phyloP scores from a whole-genome alignment of 306 rosid genomes.

The Cotoneaster glaucophyllus region DNA sequence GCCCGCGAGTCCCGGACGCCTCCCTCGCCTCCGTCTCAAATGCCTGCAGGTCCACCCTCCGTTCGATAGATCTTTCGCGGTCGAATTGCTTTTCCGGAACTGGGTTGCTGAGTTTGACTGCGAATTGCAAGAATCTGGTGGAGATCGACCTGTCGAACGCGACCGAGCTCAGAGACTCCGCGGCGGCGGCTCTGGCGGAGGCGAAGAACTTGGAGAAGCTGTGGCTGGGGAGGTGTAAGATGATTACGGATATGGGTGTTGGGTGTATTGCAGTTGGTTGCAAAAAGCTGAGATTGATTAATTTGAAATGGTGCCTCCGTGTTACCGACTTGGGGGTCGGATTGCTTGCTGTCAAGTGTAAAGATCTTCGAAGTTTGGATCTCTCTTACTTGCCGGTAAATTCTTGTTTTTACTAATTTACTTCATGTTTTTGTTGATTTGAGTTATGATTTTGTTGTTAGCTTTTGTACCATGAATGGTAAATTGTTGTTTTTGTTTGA shows the following conservation, averaged over 20 bases:
- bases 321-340: slow-evolving; percentile 82
- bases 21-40: slow-evolving; percentile 33
- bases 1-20: slow-evolving; percentile 49
- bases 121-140: slow-evolving; percentile 42
- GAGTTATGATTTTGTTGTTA: not conserved
- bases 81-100: slow-evolving; percentile 54
- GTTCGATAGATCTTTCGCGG: slow-evolving; percentile 58
- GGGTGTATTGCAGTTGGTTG: slow-evolving; percentile 96
- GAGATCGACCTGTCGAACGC: slow-evolving; percentile 82
- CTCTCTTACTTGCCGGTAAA: slow-evolving; percentile 82
- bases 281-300: slow-evolving; percentile 51
- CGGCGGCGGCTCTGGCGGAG: slow-evolving; percentile 58
- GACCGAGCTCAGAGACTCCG: slow-evolving; percentile 62
- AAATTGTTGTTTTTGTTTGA: not conserved
- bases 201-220: slow-evolving; percentile 68
- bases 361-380: slow-evolving; percentile 59
- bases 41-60: slow-evolving; percentile 38
- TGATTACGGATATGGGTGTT: slow-evolving; percentile 79
- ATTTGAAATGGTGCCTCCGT: slow-evolving; percentile 81
- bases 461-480: not conserved
- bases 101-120: slow-evolving; percentile 44
- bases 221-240: slow-evolving; percentile 71
- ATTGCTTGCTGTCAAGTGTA: slow-evolving; percentile 77
- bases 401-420: not conserved
- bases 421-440: not conserved